Conservation (phyloP, 192 early-diverging fungal genomes). For the Pecoramyces ruminantium region DNA sequence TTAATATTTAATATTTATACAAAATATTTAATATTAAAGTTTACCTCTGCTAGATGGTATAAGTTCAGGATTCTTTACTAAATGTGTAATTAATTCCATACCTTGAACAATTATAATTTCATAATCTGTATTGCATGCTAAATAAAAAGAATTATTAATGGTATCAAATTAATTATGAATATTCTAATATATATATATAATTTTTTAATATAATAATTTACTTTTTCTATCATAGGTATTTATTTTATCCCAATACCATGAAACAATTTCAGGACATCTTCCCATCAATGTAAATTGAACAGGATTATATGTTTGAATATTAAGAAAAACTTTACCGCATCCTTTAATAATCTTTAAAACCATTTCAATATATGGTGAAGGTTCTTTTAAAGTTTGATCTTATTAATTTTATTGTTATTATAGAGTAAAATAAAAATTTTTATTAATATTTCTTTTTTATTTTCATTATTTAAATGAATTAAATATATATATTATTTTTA, state of each 20-base stretch:
- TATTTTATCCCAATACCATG: neutral
- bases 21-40: constrained; percentile 1
- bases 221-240: constrained; percentile 1
- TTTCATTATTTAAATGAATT: no score
- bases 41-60: neutral
- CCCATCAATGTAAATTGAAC: neutral
- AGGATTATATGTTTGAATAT: neutral
- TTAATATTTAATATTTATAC: no score
- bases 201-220: constrained; percentile 7
- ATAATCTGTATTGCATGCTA: constrained; percentile 10
- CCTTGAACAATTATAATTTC: constrained; percentile 60
- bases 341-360: neutral
- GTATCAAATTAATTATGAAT: no score
- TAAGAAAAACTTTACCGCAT: neutral
- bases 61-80: constrained; percentile 35
- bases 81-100: constrained; percentile 40
- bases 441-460: no score
- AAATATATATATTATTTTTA: no score
- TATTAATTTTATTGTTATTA: no score
- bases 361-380: neutral
- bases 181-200: constrained; percentile 1
- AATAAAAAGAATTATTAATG: no score
- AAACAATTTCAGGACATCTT: neutral
- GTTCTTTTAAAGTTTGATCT: neutral
- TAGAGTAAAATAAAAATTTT: no score